These are phyloP conservation scores for Cinnamomum chago DNA, from an alignment of 164 flowering plant species.

Conservation along the genomic window DNA sequence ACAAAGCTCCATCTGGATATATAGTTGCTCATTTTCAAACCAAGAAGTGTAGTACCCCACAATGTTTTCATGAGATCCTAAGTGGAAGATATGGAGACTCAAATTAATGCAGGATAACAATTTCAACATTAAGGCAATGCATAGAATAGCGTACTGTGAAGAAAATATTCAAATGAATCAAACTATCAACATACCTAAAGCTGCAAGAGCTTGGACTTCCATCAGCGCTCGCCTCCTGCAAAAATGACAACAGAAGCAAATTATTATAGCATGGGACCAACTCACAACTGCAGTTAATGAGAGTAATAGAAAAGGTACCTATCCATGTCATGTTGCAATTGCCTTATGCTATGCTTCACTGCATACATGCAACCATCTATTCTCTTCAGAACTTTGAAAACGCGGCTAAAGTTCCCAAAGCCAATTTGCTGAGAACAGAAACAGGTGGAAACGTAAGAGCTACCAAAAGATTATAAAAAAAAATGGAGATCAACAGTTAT, in stretches of 20 bases:
- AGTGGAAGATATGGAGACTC: background rate
- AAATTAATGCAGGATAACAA: background rate
- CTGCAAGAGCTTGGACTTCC: slow-evolving; percentile 98
- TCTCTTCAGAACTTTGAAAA: slow-evolving; percentile 82
- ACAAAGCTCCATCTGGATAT: slow-evolving; percentile 95
- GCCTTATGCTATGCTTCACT: slow-evolving; percentile 70
- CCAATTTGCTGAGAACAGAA: slow-evolving; percentile 70
- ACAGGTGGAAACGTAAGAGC: background rate
- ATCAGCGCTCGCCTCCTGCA: slow-evolving; percentile 84
- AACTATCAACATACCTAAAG: slow-evolving; percentile 50
- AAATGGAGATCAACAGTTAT: background rate
- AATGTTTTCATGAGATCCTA: slow-evolving; percentile 79
- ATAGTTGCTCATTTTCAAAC: slow-evolving; percentile 94
- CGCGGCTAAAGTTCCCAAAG: slow-evolving; percentile 80
- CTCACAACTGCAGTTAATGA: background rate
- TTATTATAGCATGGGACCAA: slow-evolving; percentile 4
- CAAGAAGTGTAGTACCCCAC: slow-evolving; percentile 83
- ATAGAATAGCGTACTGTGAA: background rate
- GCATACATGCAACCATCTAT: slow-evolving; percentile 97
- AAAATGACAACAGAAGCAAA: slow-evolving; percentile 1
- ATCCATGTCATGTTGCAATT: slow-evolving; percentile 67
- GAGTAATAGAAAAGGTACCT: slow-evolving; percentile 41
- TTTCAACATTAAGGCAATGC: background rate
- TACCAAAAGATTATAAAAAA: background rate
- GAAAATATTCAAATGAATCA: background rate